Evolutionary conservation across 2,329 filamentous ascomycete genomes (phyloP).

Genomic region (Ascochyta fabae): DNA sequence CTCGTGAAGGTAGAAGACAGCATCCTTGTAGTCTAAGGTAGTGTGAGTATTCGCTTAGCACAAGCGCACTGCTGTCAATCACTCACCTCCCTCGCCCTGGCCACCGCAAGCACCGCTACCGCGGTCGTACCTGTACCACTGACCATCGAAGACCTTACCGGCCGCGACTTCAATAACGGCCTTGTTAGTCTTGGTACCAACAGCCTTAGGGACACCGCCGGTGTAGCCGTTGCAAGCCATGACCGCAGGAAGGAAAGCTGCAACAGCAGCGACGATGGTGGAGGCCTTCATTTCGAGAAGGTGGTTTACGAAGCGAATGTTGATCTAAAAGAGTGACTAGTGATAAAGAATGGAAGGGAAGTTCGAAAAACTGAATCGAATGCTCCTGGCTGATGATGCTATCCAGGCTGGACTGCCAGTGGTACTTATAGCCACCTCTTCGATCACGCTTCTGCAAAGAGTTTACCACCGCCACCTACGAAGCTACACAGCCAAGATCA

Average conservation of each 20-base stretch:
- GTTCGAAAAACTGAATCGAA: neutral
- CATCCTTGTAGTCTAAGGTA: conserved; percentile 44
- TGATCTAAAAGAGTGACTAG: conserved; percentile 2
- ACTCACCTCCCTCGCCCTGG: conserved; percentile 29
- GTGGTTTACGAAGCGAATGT: neutral
- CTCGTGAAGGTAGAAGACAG: conserved; percentile 58
- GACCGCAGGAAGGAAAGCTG: conserved; percentile 28
- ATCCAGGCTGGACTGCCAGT: neutral
- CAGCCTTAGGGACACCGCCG: conserved; percentile 32
- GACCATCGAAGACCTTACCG: conserved; percentile 31
- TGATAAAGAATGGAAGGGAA: neutral
- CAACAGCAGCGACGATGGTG: conserved; percentile 14
- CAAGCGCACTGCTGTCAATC: neutral
- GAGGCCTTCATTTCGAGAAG: conserved; percentile 25
- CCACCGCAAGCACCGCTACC: conserved; percentile 33
- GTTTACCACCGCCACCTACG: neutral
- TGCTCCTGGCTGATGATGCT: conserved; percentile 13
- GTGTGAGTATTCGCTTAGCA: neutral
- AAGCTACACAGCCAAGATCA: conserved; percentile 5
- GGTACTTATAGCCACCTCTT: conserved; percentile 13
- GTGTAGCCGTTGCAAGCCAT: conserved; percentile 36
- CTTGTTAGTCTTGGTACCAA: conserved; percentile 35
- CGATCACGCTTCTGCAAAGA: neutral
- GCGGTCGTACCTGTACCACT: conserved; percentile 36
- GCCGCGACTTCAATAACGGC: conserved; percentile 34